Conservation (phyloP, 805 yeast genomes). For the Wickerhamomyces chaumierensis region DNA sequence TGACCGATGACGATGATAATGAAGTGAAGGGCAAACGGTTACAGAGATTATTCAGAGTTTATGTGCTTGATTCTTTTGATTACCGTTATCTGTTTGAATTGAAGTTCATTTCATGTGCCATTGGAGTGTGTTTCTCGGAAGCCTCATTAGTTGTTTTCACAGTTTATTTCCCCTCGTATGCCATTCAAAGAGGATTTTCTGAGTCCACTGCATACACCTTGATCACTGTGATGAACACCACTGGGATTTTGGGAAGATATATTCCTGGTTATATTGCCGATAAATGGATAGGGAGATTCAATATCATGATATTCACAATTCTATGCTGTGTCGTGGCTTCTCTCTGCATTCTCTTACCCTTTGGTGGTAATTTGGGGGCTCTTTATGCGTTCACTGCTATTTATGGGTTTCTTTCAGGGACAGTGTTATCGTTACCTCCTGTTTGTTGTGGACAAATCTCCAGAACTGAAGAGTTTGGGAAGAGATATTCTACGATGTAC, state of each 20-base stretch:
- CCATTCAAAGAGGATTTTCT: slow-evolving; percentile 34
- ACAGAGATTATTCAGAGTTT: slow-evolving; percentile 10
- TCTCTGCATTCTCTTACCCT: slow-evolving; percentile 31
- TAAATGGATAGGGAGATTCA: slow-evolving; percentile 36
- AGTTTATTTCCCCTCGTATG: slow-evolving; percentile 42
- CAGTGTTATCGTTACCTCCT: slow-evolving; percentile 46
- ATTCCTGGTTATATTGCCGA: slow-evolving; percentile 33
- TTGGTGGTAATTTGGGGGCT: slow-evolving; percentile 24
- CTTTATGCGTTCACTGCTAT: slow-evolving; percentile 33
- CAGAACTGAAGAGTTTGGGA: slow-evolving; percentile 41
- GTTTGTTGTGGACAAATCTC: slow-evolving; percentile 51
- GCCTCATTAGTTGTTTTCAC: slow-evolving; percentile 24
- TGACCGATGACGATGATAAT: neutral
- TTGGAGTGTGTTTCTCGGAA: slow-evolving; percentile 29
- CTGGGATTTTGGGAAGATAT: slow-evolving; percentile 34
- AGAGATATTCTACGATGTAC: slow-evolving; percentile 46
- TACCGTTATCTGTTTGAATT: slow-evolving; percentile 22
- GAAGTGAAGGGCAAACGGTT: too few relatives aligned
- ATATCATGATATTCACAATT: slow-evolving; percentile 23
- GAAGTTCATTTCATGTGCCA: slow-evolving; percentile 29
- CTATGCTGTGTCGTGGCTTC: slow-evolving; percentile 23
- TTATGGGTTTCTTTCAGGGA: slow-evolving; percentile 46
- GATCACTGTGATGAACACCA: slow-evolving; percentile 32
- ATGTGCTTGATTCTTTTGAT: slow-evolving; percentile 24
- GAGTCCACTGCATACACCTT: slow-evolving; percentile 33